These are phyloP conservation scores for Tulasnella sp. DNA, from an alignment of 768 basidiomycete species.

Conservation along the genomic window DNA sequence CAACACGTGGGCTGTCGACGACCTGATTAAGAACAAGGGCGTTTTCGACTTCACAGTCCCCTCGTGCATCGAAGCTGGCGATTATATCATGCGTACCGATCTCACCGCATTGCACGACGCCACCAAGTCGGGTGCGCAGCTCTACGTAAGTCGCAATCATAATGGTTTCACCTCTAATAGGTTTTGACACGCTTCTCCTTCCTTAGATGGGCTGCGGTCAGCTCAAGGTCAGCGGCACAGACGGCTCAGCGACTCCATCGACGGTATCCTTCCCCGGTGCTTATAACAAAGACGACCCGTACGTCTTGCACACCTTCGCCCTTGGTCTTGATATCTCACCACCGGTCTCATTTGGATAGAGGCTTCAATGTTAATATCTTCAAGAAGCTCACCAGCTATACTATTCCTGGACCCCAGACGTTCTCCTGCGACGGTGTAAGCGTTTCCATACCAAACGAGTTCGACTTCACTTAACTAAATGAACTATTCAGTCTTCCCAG, in stretches of 20 bases:
- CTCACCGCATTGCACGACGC: slow-evolving; percentile 25
- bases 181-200: background rate
- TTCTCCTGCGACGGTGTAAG: slow-evolving; percentile 5
- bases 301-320: background rate
- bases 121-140: slow-evolving; percentile 36
- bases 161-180: background rate
- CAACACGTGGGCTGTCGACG: slow-evolving; percentile 41
- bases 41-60: slow-evolving; percentile 45
- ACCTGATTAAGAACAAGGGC: slow-evolving; percentile 43
- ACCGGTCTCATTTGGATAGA: background rate
- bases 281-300: background rate
- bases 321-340: background rate
- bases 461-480: background rate
- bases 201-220: slow-evolving; percentile 29
- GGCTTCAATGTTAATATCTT: background rate
- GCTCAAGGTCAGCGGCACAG: slow-evolving; percentile 32
- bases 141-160: slow-evolving; percentile 38
- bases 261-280: slow-evolving; percentile 24
- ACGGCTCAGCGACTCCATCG: slow-evolving; percentile 27
- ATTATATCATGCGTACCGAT: slow-evolving; percentile 45
- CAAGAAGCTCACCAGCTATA: background rate
- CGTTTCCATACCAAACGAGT: slow-evolving; percentile 11
- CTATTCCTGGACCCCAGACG: background rate
- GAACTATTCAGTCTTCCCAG: background rate
- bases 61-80: slow-evolving; percentile 38